Conservation (phyloP, 148 eudicot species). For the Hydrangea macrophylla region DNA sequence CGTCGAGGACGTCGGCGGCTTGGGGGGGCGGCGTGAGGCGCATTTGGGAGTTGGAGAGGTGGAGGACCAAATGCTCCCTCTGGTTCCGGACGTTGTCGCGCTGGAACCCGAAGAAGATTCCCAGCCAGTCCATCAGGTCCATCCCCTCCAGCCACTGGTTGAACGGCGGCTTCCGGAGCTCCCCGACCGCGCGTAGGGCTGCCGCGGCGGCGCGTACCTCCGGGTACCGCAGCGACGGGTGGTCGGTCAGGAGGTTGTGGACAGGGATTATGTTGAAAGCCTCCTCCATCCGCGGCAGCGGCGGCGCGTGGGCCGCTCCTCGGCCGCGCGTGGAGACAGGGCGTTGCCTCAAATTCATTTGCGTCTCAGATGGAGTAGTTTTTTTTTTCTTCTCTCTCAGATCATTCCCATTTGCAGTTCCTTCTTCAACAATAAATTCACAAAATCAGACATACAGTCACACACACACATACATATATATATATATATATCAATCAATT, state of each 20-base stretch:
- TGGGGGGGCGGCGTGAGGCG: constrained; percentile 57
- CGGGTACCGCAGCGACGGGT: constrained; percentile 73
- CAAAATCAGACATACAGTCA: not conserved
- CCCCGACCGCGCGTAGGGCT: constrained; percentile 55
- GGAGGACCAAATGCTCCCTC: constrained; percentile 83
- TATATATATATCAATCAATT: not conserved
- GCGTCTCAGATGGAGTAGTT: not conserved
- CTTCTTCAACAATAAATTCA: not conserved
- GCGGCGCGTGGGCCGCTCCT: constrained; percentile 35
- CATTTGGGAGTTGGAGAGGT: constrained; percentile 80
- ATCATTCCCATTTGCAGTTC: not conserved
- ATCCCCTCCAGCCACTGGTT: constrained; percentile 33
- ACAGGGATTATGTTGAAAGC: constrained; percentile 84
- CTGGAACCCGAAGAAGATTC: constrained; percentile 79
- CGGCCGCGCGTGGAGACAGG: constrained; percentile 45
- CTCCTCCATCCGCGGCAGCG: constrained; percentile 9
- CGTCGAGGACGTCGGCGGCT: constrained; percentile 43
- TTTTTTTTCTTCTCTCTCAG: not conserved
- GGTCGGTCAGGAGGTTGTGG: constrained; percentile 61
- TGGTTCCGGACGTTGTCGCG: constrained; percentile 77
- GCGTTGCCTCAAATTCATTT: constrained; percentile 56
- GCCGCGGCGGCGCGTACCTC: constrained; percentile 85
- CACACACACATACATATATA: not conserved
- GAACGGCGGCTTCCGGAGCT: constrained; percentile 72
- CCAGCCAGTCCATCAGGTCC: constrained; percentile 90